Base-by-base conservation (phyloP, 2,329 filamentous ascomycete genomes). In the Botrytis elliptica region DNA sequence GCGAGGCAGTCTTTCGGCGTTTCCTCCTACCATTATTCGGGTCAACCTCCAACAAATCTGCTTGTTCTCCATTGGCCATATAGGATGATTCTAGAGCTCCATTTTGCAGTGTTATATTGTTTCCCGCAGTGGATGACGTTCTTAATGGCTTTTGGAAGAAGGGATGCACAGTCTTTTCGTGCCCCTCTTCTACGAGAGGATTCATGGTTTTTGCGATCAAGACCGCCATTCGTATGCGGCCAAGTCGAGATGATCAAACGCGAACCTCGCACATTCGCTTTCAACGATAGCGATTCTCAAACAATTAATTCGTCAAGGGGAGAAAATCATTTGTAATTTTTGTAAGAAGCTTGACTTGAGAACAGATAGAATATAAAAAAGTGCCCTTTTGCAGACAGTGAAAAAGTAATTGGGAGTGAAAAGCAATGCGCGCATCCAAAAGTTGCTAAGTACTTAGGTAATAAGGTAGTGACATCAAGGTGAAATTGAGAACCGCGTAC, bases 1-100 rank as follows among this genome's bases (percentile, higher is more conserved):
- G 72, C 0, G 81, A 75, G 29, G 82, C 79, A n/a, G 82, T 84
- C 76, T 84, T 85, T 71, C 80, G 82, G 71, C 86, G 83, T 76
- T 88, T 88, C 69, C 81, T 82, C 69, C 82, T 81, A 49, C 79
- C 78, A 46, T 81, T 77, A 33, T 80, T 80, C 25, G 73, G 75
- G 67, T 81, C 79, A 5, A 80, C 75, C 64, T 84, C 79, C 9
- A 79, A 67, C 5, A 79, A 46, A 33, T 78, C 78, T 65, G 76
- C 74, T 44, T 75, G 73, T 22, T 63, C 69, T 57, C 49, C 38
- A 42, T 46, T 57, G 55, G 65, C 29, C 64, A 55, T 16, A 52
- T 25, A 4, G 12, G 65, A 52, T 62, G 42, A 68, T 10, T 64
- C 33, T 63, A 46, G 55, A 33, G 49, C 38, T n/a, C 49, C 52